phyloP scores from a whole-genome alignment of 257 asterid genomes.

The Salvia splendens region DNA sequence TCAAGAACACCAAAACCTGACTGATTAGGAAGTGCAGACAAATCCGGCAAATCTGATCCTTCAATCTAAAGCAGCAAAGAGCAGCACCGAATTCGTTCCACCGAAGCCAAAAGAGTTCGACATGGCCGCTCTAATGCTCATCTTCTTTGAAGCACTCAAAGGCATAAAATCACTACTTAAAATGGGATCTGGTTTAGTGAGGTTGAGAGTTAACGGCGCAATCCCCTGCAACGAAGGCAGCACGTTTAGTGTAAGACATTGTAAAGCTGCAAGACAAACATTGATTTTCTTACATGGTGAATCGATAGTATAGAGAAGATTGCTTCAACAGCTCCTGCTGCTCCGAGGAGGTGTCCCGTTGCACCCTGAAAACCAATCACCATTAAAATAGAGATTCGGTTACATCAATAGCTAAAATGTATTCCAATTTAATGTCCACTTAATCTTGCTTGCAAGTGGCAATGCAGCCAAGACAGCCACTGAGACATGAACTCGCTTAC shows the following conservation, averaged over 20 bases:
- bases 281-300: slow-evolving; percentile 61
- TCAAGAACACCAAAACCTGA: background rate
- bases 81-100: slow-evolving; percentile 85
- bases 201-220: slow-evolving; percentile 81
- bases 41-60: background rate
- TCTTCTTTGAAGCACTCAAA: slow-evolving; percentile 66
- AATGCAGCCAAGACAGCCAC: background rate
- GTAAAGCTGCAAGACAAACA: background rate
- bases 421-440: background rate
- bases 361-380: slow-evolving; percentile 64
- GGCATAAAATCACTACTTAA: slow-evolving; percentile 72
- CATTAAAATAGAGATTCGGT: slow-evolving; percentile 16
- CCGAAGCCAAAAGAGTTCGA: slow-evolving; percentile 98
- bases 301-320: slow-evolving; percentile 71
- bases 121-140: slow-evolving; percentile 69
- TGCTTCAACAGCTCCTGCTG: slow-evolving; percentile 98
- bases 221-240: slow-evolving; percentile 59
- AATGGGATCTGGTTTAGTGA: slow-evolving; percentile 67
- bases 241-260: background rate
- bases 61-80: slow-evolving; percentile 62
- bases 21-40: background rate
- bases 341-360: slow-evolving; percentile 91
- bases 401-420: background rate
- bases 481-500: slow-evolving; percentile 32
- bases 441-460: background rate